Conservation (phyloP, 2,329 filamentous ascomycete species). For the Trichoderma semiorbis region DNA sequence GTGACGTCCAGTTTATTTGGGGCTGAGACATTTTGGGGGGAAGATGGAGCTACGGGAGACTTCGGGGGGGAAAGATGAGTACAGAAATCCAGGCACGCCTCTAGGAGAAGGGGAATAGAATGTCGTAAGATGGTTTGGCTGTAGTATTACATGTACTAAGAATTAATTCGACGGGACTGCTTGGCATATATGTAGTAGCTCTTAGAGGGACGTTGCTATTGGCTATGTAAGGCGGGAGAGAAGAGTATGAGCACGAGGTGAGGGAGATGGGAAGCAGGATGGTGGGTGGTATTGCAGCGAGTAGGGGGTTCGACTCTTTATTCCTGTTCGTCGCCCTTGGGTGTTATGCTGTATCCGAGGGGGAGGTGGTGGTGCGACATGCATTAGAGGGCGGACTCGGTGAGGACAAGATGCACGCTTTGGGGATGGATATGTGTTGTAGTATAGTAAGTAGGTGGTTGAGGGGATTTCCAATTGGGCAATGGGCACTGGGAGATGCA, state of each 20-base stretch:
- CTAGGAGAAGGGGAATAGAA: background rate
- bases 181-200: background rate
- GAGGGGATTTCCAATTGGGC: background rate
- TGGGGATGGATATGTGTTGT: background rate
- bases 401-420: background rate
- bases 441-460: background rate
- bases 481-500: background rate
- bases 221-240: background rate
- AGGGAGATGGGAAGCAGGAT: background rate
- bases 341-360: background rate
- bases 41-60: background rate
- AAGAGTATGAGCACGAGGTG: background rate
- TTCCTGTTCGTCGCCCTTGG: background rate
- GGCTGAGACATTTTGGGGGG: background rate
- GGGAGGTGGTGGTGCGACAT: background rate
- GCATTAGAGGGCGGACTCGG: background rate
- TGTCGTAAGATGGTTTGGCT: background rate
- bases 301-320: background rate
- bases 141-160: background rate
- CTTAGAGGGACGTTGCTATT: background rate
- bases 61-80: background rate
- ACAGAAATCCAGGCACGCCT: background rate
- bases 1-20: background rate
- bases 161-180: background rate
- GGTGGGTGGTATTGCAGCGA: background rate